Evolutionary conservation across 306 rosid genomes (phyloP).

Genomic region (Clitoria ternatea): DNA sequence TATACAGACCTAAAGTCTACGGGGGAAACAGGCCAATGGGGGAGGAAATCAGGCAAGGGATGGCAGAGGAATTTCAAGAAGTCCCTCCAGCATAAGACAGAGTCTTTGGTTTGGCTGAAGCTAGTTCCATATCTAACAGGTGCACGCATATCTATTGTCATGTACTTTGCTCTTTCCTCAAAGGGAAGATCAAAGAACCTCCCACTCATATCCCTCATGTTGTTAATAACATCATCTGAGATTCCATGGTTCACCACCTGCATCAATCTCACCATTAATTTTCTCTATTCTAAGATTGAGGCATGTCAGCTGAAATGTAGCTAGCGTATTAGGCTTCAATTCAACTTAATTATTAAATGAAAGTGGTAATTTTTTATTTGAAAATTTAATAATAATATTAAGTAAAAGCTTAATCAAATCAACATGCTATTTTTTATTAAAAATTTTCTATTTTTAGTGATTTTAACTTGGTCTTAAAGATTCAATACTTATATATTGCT

Average conservation of each 20-base stretch:
- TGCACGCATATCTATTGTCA: slow-evolving; percentile 60
- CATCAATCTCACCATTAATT: too few species aligned
- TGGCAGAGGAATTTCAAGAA: slow-evolving; percentile 75
- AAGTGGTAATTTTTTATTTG: too few species aligned
- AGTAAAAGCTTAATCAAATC: too few species aligned
- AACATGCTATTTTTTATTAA: neutral
- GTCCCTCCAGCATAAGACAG: slow-evolving; percentile 85
- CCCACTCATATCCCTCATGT: slow-evolving; percentile 56
- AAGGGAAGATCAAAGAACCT: slow-evolving; percentile 70
- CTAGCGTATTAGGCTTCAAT: too few species aligned
- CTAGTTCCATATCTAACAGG: slow-evolving; percentile 86
- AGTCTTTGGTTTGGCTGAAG: slow-evolving; percentile 67
- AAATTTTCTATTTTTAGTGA: too few species aligned
- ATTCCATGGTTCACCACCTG: slow-evolving; percentile 83
- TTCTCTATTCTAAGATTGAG: too few species aligned
- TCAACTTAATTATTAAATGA: too few species aligned
- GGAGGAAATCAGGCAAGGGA: slow-evolving; percentile 50
- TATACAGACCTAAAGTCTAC: slow-evolving; percentile 50
- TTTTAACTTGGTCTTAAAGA: too few species aligned
- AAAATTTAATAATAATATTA: too few species aligned
- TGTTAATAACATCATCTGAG: slow-evolving; percentile 41
- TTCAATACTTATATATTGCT: neutral
- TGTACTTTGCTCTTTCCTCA: slow-evolving; percentile 75
- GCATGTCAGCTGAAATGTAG: too few species aligned
- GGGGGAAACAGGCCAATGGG: slow-evolving; percentile 83